Percentiles rank a stretch among this genome's conserved stretches.
phyloP scores from a whole-genome alignment of 768 basidiomycete genomes.

The Mycena venus region DNA sequence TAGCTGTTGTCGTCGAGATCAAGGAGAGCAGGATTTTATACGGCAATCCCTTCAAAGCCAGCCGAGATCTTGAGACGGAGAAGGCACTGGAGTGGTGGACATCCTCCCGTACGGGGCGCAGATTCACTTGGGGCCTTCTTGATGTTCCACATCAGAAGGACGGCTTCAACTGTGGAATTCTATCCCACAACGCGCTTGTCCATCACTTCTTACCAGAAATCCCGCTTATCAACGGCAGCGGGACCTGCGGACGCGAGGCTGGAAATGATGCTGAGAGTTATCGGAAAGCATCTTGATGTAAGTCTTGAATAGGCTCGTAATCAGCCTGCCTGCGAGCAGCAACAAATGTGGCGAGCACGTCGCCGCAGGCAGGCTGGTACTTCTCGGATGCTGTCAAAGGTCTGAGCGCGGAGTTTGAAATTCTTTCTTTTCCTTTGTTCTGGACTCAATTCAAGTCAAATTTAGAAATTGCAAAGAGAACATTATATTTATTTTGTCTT shows the following conservation, averaged over 20 bases:
- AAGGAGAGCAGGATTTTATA: background rate
- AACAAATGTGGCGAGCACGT: too few species aligned
- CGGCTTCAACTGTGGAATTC: slow-evolving; percentile 6
- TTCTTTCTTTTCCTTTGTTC: too few species aligned
- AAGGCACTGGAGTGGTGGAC: background rate
- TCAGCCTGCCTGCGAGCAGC: too few species aligned
- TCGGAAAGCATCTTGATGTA: slow-evolving; percentile 5
- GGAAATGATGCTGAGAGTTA: background rate
- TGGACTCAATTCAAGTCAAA: too few species aligned
- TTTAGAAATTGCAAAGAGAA: too few species aligned
- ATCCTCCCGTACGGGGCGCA: background rate
- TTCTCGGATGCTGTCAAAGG: too few species aligned
- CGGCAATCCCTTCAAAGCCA: background rate
- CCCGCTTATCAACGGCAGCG: background rate
- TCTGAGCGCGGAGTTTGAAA: too few species aligned
- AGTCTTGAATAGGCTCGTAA: too few species aligned
- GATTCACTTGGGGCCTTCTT: background rate
- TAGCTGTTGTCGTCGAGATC: background rate
- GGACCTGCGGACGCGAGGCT: background rate
- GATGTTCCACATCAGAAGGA: background rate
- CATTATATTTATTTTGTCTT: too few species aligned
- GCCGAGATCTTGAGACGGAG: background rate
- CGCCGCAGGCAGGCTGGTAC: too few species aligned
- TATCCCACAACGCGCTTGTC: background rate
- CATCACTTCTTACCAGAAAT: background rate